Conservation (phyloP, 495 filamentous ascomycete species). For the Penicillium malachiteum region DNA sequence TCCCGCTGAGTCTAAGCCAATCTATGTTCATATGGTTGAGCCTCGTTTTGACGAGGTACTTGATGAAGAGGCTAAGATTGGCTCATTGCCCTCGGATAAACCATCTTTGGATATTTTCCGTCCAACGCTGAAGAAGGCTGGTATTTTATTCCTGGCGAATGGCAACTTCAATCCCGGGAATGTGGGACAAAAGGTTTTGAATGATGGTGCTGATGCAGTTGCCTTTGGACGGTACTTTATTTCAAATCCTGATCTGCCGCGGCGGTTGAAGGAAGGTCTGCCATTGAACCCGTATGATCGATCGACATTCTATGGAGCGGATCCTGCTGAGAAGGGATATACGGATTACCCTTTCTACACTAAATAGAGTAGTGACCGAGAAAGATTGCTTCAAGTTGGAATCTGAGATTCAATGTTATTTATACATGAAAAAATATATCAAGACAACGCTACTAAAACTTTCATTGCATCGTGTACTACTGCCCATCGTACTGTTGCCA, state of each 20-base stretch:
- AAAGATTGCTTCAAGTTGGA: slow-evolving; percentile 21
- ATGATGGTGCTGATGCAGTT: slow-evolving; percentile 33
- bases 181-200: slow-evolving; percentile 19
- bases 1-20: slow-evolving; percentile 18
- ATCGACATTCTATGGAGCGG: slow-evolving; percentile 55
- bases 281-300: slow-evolving; percentile 56
- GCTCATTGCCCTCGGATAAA: slow-evolving; percentile 22
- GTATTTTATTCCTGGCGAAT: slow-evolving; percentile 31
- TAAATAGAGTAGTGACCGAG: slow-evolving; percentile 18
- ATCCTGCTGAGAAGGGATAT: slow-evolving; percentile 55
- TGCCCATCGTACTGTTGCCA: slow-evolving; percentile 56
- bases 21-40: slow-evolving; percentile 45
- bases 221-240: slow-evolving; percentile 66
- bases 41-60: slow-evolving; percentile 47
- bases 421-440: slow-evolving; percentile 1
- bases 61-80: slow-evolving; percentile 46
- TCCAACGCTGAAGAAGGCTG: slow-evolving; percentile 26
- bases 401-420: slow-evolving; percentile 4
- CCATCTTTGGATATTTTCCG: slow-evolving; percentile 33
- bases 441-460: slow-evolving; percentile 37
- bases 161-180: slow-evolving; percentile 33
- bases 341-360: slow-evolving; percentile 60
- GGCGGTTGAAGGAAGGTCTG: slow-evolving; percentile 55
- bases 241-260: slow-evolving; percentile 65
- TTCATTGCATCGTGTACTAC: slow-evolving; percentile 58